Evolutionary conservation across 306 rosid genomes (phyloP).

Genomic region (Trifolium fragiferum): DNA sequence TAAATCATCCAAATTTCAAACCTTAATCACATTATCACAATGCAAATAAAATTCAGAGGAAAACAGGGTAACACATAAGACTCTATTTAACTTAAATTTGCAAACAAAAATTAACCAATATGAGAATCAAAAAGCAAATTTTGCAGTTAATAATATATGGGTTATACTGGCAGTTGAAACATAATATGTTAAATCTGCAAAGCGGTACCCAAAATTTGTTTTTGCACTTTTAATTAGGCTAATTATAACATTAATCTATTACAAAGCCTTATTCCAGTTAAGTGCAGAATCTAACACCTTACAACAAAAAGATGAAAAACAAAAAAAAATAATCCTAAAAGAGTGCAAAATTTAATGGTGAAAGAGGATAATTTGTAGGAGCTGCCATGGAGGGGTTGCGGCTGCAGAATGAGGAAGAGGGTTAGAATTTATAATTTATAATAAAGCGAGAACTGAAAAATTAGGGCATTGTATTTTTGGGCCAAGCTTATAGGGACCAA

Average conservation of each 20-base stretch:
- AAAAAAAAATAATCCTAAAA: neutral
- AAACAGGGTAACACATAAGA: neutral
- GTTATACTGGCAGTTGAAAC: constrained; percentile 74
- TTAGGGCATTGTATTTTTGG: constrained; percentile 43
- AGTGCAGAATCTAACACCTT: neutral
- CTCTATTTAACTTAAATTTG: neutral
- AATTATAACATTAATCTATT: constrained; percentile 30
- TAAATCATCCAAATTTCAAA: too few relatives aligned
- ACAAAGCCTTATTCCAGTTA: constrained; percentile 57
- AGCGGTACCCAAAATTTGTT: constrained; percentile 61
- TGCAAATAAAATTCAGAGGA: too few relatives aligned
- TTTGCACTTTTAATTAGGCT: constrained; percentile 57
- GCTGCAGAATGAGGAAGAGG: neutral
- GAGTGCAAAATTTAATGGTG: neutral
- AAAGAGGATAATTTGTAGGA: neutral
- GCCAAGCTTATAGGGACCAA: too few relatives aligned
- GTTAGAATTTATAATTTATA: constrained; percentile 43
- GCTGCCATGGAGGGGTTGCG: neutral
- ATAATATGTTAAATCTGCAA: constrained; percentile 62
- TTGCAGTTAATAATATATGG: constrained; percentile 46
- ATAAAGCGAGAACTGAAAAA: constrained; percentile 6
- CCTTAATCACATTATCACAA: too few relatives aligned
- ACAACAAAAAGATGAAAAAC: neutral
- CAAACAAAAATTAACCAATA: neutral
- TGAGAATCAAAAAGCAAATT: neutral